These are phyloP conservation scores for Kwoniella botswanensis DNA, from an alignment of 768 basidiomycete genomes.

Conservation along the genomic window DNA sequence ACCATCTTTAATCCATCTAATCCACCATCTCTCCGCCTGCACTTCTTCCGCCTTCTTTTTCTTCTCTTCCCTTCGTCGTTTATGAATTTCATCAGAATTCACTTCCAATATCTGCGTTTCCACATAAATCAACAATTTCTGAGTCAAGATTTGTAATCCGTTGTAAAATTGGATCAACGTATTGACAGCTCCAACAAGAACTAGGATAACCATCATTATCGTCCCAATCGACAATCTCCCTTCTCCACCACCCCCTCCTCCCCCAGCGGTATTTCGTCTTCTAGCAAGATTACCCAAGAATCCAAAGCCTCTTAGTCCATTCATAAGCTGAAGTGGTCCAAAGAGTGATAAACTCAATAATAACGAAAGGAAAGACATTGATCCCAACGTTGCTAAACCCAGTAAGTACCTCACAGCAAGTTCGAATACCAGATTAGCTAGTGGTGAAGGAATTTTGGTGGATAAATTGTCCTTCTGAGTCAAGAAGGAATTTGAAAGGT, in stretches of 20 bases:
- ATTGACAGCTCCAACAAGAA: constrained; percentile 47
- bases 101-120: constrained; percentile 53
- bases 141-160: constrained; percentile 22
- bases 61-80: constrained; percentile 22
- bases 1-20: constrained; percentile 32
- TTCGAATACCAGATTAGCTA: constrained; percentile 19
- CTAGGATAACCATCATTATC: constrained; percentile 43
- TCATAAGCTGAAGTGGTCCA: constrained; percentile 43
- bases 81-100: constrained; percentile 36
- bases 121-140: constrained; percentile 37
- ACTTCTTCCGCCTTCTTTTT: no score
- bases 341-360: constrained; percentile 42
- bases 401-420: constrained; percentile 39
- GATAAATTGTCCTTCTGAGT: constrained; percentile 3
- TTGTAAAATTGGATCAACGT: constrained; percentile 40
- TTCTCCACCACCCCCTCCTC: constrained; percentile 1
- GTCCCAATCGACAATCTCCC: constrained; percentile 21
- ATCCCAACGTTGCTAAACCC: constrained; percentile 46
- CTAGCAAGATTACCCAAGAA: constrained; percentile 35
- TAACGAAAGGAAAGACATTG: constrained; percentile 45
- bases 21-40: constrained; percentile 30
- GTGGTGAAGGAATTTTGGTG: background rate
- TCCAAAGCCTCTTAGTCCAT: constrained; percentile 40
- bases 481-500: constrained; percentile 24
- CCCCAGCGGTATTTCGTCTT: constrained; percentile 14